Conservation (phyloP, 768 basidiomycete genomes). For the Auricularia heimuer region DNA sequence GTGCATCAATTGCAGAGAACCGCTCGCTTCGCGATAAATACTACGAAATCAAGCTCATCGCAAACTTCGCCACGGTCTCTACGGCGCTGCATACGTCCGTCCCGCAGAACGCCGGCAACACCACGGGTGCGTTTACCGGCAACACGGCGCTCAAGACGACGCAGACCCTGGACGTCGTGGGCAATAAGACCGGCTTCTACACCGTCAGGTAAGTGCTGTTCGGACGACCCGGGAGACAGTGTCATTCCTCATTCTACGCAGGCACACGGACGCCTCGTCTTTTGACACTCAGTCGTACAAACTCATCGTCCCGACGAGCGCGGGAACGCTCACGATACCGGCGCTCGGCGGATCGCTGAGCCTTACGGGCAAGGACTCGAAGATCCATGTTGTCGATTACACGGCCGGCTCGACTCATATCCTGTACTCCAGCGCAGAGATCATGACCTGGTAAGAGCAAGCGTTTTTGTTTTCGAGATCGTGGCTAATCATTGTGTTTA, state of each 20-base stretch:
- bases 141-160: slow-evolving; percentile 14
- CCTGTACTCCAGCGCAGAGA: slow-evolving; percentile 15
- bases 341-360: slow-evolving; percentile 11
- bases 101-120: slow-evolving; percentile 7
- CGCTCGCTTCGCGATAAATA: slow-evolving; percentile 19
- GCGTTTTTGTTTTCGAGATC: no score
- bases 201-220: slow-evolving; percentile 33
- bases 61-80: slow-evolving; percentile 17
- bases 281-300: slow-evolving; percentile 8
- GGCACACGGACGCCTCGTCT: neutral
- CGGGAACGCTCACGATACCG: slow-evolving; percentile 13
- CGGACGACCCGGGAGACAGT: no score
- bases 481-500: no score
- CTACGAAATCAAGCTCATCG: slow-evolving; percentile 21
- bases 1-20: slow-evolving; percentile 19
- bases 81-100: slow-evolving; percentile 16
- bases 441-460: slow-evolving; percentile 1
- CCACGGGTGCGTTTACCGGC: slow-evolving; percentile 12
- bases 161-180: neutral
- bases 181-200: slow-evolving; percentile 46
- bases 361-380: slow-evolving; percentile 16
- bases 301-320: slow-evolving; percentile 31
- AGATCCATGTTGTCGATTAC: slow-evolving; percentile 19
- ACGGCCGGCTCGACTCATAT: slow-evolving; percentile 14
- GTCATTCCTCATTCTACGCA: no score